Evolutionary conservation across 371 early-diverging fungal genomes (phyloP), one percentile per base, ranked within the genome.

Genomic region (Rhizopus microsporus): DNA sequence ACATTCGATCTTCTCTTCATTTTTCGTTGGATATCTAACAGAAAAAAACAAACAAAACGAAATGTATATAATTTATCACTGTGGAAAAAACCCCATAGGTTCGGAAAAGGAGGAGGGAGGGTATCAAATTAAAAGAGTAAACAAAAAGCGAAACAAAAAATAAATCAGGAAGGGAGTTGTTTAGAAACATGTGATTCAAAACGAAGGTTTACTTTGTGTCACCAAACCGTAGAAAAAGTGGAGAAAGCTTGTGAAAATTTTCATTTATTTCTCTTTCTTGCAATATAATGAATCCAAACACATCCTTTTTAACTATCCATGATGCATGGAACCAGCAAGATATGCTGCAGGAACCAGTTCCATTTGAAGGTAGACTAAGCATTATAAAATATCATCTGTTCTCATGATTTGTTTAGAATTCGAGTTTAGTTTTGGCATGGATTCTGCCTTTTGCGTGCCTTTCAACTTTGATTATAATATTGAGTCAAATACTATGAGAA

Each of bases 231-330:
- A 37, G 38, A 37, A 37, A 37, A 37, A 13, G 38, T 37, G 38
- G 38, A 13, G 38, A 37, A 37, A 37, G 38, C 38, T 37, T 43
- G 44, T 42, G 42, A 42, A 42, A 42, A 42, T 42, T 15, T n/a
- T 15, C 5, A n/a, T 42, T 42, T 10, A 6, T 42, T 42, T 42
- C 42, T n/a, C 15, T 42, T 15, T 42, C 6, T 42, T 10, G 15
- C 15, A 6, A 42, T n/a, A 15, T 6, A 8, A 10, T 42, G n/a
- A 42, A 42, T 15, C 6, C 7, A 10, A 37, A 37, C 38, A 37
- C 10, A 7, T 10, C 7, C 5, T 42, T 42, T 42, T 42, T 15
- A 10, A 15, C 10, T 42, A 13, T 42, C 6, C 10, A 42, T 42
- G 42, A 42, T 6, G 6, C 10, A 3, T 42, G 42, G 42, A n/a